Conservation (phyloP, 1,284 basidiomycete species). For the Fomitopsis schrenkii region DNA sequence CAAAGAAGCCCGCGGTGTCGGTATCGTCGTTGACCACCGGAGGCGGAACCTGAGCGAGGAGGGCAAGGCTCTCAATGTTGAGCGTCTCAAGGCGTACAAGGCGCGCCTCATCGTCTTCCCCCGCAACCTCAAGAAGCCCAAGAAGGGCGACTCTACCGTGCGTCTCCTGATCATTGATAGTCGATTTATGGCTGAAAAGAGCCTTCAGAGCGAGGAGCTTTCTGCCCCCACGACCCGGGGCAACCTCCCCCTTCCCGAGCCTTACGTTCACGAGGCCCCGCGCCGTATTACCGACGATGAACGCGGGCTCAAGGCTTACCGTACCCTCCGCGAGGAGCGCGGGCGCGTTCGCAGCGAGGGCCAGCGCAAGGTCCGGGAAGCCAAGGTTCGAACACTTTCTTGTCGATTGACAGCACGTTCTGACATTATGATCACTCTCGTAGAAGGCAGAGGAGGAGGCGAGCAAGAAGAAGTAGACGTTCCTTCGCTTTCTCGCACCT, state of each 20-base stretch:
- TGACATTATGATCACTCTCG: conserved; percentile 17
- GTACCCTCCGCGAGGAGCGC: conserved; percentile 84
- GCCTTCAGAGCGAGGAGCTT: conserved; percentile 79
- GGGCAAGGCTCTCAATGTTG: conserved; percentile 94
- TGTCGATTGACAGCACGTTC: conserved; percentile 7
- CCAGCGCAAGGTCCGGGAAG: conserved; percentile 74
- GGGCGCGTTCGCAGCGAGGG: conserved; percentile 87
- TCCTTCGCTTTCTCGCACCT: conserved; percentile 22
- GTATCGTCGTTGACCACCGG: conserved; percentile 96
- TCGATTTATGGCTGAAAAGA: neutral
- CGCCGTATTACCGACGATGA: conserved; percentile 94
- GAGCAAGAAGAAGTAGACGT: conserved; percentile 84
- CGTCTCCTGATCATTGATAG: conserved; percentile 29
- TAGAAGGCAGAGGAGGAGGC: conserved; percentile 92
- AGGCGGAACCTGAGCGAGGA: conserved; percentile 97
- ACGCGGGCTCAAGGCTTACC: conserved; percentile 86
- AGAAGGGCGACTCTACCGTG: conserved; percentile 90
- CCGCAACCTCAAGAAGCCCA: conserved; percentile 92
- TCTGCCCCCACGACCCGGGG: conserved; percentile 75
- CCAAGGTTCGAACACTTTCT: conserved; percentile 56
- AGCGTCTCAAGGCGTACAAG: conserved; percentile 95
- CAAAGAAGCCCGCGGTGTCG: conserved; percentile 92
- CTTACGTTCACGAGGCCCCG: conserved; percentile 77
- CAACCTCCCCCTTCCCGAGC: conserved; percentile 65
- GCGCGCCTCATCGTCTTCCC: conserved; percentile 89